Conservation (phyloP, 2,329 filamentous ascomycete genomes). For the Botrytis pseudocinerea region DNA sequence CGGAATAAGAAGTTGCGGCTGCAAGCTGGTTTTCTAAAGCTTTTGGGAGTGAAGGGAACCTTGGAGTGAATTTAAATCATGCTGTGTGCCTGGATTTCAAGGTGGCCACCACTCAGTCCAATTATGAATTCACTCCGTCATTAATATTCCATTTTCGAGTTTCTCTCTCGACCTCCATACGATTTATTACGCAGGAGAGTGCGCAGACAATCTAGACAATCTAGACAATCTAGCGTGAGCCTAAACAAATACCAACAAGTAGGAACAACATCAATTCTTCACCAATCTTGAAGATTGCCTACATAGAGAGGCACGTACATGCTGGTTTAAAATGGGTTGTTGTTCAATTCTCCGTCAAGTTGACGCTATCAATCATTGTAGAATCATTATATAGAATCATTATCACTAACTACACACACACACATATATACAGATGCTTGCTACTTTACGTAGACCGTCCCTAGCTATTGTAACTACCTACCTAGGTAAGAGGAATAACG, state of each 20-base stretch:
- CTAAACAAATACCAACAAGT: not conserved
- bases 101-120: not conserved
- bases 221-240: not conserved
- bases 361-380: not conserved
- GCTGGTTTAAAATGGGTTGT: not conserved
- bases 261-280: no score
- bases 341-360: not conserved
- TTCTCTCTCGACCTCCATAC: not conserved
- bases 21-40: slow-evolving; percentile 1
- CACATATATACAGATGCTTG: no score
- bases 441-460: no score
- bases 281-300: not conserved
- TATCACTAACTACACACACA: no score
- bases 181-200: no score
- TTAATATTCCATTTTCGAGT: not conserved
- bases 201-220: no score
- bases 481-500: not conserved
- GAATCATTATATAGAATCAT: no score
- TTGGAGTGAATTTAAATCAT: not conserved
- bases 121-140: not conserved
- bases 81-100: not conserved
- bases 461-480: not conserved
- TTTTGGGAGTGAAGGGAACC: not conserved
- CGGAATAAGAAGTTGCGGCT: slow-evolving; percentile 15
- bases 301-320: no score